Evolutionary conservation across 192 early-diverging fungal genomes (phyloP), one percentile per base, ranked within the genome.

Genomic region (Gamsiella multidivaricata): DNA sequence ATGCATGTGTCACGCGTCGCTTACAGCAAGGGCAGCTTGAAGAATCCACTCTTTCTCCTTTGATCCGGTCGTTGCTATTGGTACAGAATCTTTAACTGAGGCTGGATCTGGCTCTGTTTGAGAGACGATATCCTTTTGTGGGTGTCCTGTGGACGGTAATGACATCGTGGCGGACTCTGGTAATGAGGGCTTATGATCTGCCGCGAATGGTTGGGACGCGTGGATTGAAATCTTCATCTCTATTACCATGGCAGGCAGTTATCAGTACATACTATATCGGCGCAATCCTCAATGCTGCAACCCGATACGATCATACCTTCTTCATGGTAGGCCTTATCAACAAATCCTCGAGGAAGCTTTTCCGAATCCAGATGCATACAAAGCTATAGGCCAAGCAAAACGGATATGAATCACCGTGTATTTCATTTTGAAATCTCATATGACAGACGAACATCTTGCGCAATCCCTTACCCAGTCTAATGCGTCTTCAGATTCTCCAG

Each of bases 401-500:
- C 2, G 34, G 25, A 25, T 5, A 28, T 15, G 25, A 26, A 2
- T n/a, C n/a, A n/a, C n/a, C n/a, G n/a, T n/a, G n/a, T n/a, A n/a
- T n/a, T n/a, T n/a, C n/a, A n/a, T n/a, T n/a, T n/a, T n/a, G n/a
- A n/a, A n/a, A n/a, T n/a, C n/a, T n/a, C n/a, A n/a, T n/a, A n/a
- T n/a, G n/a, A n/a, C n/a, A n/a, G n/a, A n/a, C n/a, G n/a, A n/a
- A n/a, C n/a, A n/a, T n/a, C n/a, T n/a, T n/a, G n/a, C n/a, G n/a
- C n/a, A n/a, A n/a, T n/a, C n/a, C 34, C 45, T 31, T 88, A 88
- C 87, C 87, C 87, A 88, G 68, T 86, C 85, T 11, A 88, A 52
- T 11, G 81, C 63, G 62, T 72, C 79, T 14, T 82, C 79, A 9
- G 86, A 64, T 22, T 79, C 64, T 17, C 65, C 58, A 15, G 81